phyloP scores from a whole-genome alignment of 306 rosid species.

The Inga laurina region DNA sequence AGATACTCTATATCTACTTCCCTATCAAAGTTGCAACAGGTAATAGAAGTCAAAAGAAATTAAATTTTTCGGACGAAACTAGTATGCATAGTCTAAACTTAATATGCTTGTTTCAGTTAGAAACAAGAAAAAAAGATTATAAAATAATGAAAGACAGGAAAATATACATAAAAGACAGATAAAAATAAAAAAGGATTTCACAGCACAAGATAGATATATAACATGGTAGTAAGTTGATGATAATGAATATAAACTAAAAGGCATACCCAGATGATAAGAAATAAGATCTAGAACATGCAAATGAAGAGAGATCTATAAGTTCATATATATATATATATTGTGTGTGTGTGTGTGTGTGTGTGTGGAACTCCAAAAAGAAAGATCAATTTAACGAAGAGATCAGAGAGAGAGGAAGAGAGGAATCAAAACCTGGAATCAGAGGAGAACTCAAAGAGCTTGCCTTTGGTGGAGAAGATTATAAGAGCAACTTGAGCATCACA shows the following conservation, averaged over 20 bases:
- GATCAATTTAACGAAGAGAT: background rate
- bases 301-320: background rate
- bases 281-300: background rate
- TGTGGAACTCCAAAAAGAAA: background rate
- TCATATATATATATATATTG: background rate
- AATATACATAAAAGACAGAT: background rate
- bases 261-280: background rate
- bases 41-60: background rate
- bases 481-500: constrained; percentile 85
- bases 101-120: background rate
- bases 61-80: background rate
- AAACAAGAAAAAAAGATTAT: background rate
- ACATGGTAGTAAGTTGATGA: background rate
- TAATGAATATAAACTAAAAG: background rate
- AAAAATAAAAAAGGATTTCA: background rate
- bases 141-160: background rate
- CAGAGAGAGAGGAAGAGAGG: background rate
- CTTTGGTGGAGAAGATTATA: constrained; percentile 70
- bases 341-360: background rate
- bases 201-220: background rate
- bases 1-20: background rate
- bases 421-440: constrained; percentile 56
- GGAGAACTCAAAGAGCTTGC: constrained; percentile 69
- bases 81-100: background rate
- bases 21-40: background rate